These are phyloP conservation scores for Tricholomella constricta DNA, from an alignment of 768 basidiomycete genomes.

Conservation along the genomic window DNA sequence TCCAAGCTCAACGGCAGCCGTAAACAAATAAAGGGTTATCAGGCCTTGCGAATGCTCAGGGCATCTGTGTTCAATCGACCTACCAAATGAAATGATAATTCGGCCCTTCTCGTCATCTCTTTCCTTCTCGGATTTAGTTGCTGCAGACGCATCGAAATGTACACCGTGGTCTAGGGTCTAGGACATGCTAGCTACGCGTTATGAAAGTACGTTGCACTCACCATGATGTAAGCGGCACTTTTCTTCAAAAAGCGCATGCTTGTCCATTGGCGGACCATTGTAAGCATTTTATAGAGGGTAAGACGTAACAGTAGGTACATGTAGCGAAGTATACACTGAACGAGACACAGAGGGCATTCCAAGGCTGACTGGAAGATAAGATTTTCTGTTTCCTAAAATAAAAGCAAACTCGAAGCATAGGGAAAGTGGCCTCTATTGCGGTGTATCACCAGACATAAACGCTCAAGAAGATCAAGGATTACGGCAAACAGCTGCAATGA, in stretches of 20 bases:
- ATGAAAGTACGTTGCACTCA: slow-evolving; percentile 30
- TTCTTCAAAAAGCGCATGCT: slow-evolving; percentile 65
- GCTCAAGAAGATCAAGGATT: too few species aligned
- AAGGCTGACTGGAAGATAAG: not conserved
- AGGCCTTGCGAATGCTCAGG: slow-evolving; percentile 52
- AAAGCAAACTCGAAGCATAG: too few species aligned
- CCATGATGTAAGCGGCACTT: slow-evolving; percentile 68
- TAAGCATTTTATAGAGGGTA: slow-evolving; percentile 55
- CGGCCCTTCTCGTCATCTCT: slow-evolving; percentile 37
- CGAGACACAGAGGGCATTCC: slow-evolving; percentile 3
- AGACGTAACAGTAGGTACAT: slow-evolving; percentile 59
- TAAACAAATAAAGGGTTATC: slow-evolving; percentile 4
- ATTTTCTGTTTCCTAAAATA: too few species aligned
- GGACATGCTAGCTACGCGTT: not conserved
- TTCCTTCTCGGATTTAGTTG: slow-evolving; percentile 41
- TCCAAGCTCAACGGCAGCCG: not conserved
- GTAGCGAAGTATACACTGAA: slow-evolving; percentile 51
- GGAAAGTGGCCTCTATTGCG: too few species aligned
- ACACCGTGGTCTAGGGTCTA: slow-evolving; percentile 80
- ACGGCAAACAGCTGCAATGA: too few species aligned
- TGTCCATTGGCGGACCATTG: slow-evolving; percentile 83
- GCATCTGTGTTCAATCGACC: slow-evolving; percentile 42
- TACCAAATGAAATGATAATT: slow-evolving; percentile 68
- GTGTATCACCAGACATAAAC: too few species aligned
- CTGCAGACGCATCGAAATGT: slow-evolving; percentile 59